Base-by-base conservation (phyloP, 768 basidiomycete species). In the Austroboletus eburneus region DNA sequence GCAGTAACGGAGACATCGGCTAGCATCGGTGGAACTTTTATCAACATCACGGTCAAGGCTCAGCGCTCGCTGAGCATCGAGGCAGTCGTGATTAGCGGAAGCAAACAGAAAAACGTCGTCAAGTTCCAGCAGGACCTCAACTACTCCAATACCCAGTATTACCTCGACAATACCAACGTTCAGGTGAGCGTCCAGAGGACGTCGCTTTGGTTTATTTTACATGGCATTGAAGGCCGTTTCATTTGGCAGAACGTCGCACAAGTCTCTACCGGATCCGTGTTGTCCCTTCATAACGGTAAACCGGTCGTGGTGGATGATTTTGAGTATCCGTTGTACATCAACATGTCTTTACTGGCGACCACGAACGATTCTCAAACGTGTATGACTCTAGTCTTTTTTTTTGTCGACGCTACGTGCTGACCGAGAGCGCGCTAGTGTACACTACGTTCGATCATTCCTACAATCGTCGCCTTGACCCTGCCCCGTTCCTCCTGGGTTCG, bases 391-490 rank as follows among this genome's bases (percentile, higher is more conserved):
- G 27, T 12, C 20, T 32, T 46, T 24, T 18, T 18, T 8, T 20
- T 17, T 3, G 18, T 51, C 43, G n/a, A n/a, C 12, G 6, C 14
- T 21, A 18, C 39, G 9, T 22, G 9, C 47, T 54, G 35, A 55
- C 22, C n/a, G 9, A 22, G 13, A 9, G 3, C 14, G 27, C 24
- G 46, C 5, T 41, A 86, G 83, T 77, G 57, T 69, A 71, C 41
- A 66, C 73, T 9, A 55, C 59, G 3, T 74, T 90, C 48, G 83
- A 89, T 55, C 87, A 87, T 56, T 82, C 81, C 1, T 90, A 87
- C 57, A 63, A 78, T 41, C 79, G 86, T 20, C 66, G 69, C 20
- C 63, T 81, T 32, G 57, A 75, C 13, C 85, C 85, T 1, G 71
- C 72, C 33, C 81, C 85, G 2, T 77, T 83, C 50, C 73, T 79